phyloP scores from a whole-genome alignment of 179 eudicot genomes.

The Amaranthus tricolor region DNA sequence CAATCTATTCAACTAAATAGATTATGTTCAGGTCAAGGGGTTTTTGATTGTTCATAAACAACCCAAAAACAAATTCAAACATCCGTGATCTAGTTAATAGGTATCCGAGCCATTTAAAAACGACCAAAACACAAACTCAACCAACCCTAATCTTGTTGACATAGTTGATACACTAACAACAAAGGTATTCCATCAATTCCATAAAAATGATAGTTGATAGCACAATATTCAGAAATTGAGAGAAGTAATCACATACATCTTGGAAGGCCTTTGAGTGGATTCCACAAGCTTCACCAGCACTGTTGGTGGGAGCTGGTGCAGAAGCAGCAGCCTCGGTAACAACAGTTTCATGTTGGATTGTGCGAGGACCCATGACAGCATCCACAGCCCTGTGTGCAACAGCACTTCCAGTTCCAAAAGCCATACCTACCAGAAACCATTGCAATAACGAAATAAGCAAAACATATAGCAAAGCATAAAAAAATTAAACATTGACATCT shows the following conservation, averaged over 20 bases:
- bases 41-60: too few species aligned
- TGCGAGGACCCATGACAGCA: conserved; percentile 75
- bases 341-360: conserved; percentile 69
- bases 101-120: too few species aligned
- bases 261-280: conserved; percentile 65
- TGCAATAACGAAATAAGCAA: neutral
- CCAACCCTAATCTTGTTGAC: too few species aligned
- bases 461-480: neutral
- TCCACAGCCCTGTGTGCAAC: conserved; percentile 88
- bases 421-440: conserved; percentile 50
- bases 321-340: conserved; percentile 43
- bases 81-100: too few species aligned
- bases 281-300: conserved; percentile 48
- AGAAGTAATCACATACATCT: conserved; percentile 46
- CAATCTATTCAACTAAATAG: too few species aligned
- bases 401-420: conserved; percentile 83
- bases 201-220: too few species aligned
- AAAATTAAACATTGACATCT: neutral
- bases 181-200: too few species aligned
- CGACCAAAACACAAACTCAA: too few species aligned
- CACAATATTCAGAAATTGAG: too few species aligned
- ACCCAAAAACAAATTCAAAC: too few species aligned
- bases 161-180: too few species aligned
- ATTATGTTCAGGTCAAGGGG: too few species aligned
- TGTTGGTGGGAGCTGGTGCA: conserved; percentile 43